A percentile compares a stretch with the other conserved stretches of the same genome.
These are phyloP conservation scores for Phaeotremella skinneri DNA, from an alignment of 768 basidiomycete species.

Conservation along the genomic window DNA sequence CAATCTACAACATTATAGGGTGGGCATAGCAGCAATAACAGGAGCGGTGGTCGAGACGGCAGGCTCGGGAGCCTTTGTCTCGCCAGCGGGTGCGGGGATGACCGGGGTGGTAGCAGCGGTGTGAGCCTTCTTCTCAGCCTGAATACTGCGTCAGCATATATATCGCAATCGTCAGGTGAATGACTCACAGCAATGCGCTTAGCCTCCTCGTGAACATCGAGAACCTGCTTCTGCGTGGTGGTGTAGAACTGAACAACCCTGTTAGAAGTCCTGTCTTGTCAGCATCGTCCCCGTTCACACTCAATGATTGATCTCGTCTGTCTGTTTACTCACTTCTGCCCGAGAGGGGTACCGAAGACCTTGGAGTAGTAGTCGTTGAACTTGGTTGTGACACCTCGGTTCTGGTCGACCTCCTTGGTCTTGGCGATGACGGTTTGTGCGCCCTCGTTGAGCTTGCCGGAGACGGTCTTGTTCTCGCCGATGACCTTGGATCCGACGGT, in stretches of 20 bases:
- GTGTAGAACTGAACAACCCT: constrained; percentile 77
- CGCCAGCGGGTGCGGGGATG: constrained; percentile 9
- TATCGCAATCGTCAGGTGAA: neutral
- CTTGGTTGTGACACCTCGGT: constrained; percentile 69
- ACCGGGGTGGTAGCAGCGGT: constrained; percentile 5
- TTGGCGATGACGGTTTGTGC: constrained; percentile 66
- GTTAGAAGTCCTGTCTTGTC: constrained; percentile 10
- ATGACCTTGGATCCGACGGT: constrained; percentile 66
- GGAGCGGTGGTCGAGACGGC: constrained; percentile 8
- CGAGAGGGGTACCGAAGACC: constrained; percentile 71
- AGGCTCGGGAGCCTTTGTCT: constrained; percentile 15
- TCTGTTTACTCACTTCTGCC: constrained; percentile 57
- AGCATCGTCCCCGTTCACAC: constrained; percentile 5
- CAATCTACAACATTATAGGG: neutral
- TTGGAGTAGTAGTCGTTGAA: constrained; percentile 60
- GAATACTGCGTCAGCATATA: constrained; percentile 3
- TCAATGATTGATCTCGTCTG: neutral
- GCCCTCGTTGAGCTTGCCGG: constrained; percentile 67
- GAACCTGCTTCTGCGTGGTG: constrained; percentile 76
- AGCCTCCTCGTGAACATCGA: constrained; percentile 92
- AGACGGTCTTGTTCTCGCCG: constrained; percentile 78
- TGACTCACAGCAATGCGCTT: constrained; percentile 64
- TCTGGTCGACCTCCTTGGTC: constrained; percentile 73
- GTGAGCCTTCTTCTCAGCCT: constrained; percentile 45
- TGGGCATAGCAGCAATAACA: constrained; percentile 4